Base-by-base conservation (phyloP, 2,329 filamentous ascomycete species). In the Metarhizium rileyi region DNA sequence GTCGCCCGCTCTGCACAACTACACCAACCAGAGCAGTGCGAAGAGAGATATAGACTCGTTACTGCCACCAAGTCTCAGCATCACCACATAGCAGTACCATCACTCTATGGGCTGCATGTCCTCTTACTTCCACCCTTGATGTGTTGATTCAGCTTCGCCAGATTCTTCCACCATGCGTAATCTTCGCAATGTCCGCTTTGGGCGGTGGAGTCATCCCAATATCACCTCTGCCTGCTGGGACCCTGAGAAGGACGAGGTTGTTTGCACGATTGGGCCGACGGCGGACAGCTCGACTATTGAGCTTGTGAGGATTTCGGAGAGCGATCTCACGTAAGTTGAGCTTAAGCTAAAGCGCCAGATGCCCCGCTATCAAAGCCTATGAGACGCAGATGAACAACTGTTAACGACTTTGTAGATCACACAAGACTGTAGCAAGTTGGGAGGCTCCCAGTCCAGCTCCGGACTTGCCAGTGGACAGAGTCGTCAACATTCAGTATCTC, bases 141-240 rank as follows among this genome's bases (percentile, higher is more conserved):
- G 52, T 33, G 38, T 27, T 52, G 23, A 48, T 46, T 30, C 33
- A 22, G 28, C 25, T 42, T 40, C 6, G 46, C 22, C 40, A 44
- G 12, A 23, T 16, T 26, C 45, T 6, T 44, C 48, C 54, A 54
- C 56, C 50, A 97, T 97, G 91, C 85, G 88, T 64, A 97, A 96
- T 68, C 77, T 97, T 59, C 84, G 81, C 69, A 90, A 84, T 65
- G 81, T 90, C 60, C 81, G 78, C 63, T 83, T 87, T 64, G 77
- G 78, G 58, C 74, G 80, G 63, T 83, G 83, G 70, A 76, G 82
- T 55, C 73, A 77, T 47, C 67, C 75, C 54, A 74, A 79, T 53
- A 74, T 93, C 60, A 85, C 87, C 48, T 84, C 89, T 27, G 81
- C 84, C 50, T 86, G 89, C 61, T 97, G 91, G 91, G 90, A 97